Evolutionary conservation across 179 eudicot species (phyloP), one percentile per base, ranked within the genome.

Genomic region (Drosera spatulata): DNA sequence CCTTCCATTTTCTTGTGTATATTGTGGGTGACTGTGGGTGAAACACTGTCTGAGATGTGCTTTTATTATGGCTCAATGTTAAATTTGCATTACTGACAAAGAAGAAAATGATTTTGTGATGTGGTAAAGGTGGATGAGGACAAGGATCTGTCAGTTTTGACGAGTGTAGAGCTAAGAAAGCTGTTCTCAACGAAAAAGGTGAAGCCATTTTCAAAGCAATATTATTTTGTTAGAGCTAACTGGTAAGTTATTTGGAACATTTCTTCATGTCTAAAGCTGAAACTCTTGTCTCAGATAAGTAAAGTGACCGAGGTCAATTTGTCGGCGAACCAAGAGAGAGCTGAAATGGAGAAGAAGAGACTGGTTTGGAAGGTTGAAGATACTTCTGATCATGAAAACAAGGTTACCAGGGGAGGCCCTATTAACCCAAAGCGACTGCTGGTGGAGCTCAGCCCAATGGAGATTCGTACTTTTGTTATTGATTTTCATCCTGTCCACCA

Each of bases 401-500:
- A 55, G 10, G 74, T 68, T 52, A 57, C 33, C 6, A 83, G 91
- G 75, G 95, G 96, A 67, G 87, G 89, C 38, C 64, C 80, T 22
- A 74, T 85, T 52, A 85, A 91, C 79, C 85, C 87, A 6, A 42
- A 39, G 8, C 68, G 79, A 62, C 65, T 91, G 72, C 68, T 85
- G 61, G 87, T 79, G 45, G 90, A 91, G 70, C 83, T 91, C 70
- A 87, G 79, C n/a, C 96, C 98, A 0, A 91, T 91, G 98, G 98
- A 91, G 72, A 85, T 91, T 58, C 73, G 98, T 43, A 91, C 96
- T 66, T 85, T 91, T 68, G 45, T 83, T 22, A 60, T 91, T 5
- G 82, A 79, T 59, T 73, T 91, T n/a, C 70, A 55, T 33, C 39
- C 7, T 12, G 3, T 74, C 48, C 60, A 70, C 33, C 33, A 22